Conservation (phyloP, 768 basidiomycete species). For the Leccinum aurantiacum region DNA sequence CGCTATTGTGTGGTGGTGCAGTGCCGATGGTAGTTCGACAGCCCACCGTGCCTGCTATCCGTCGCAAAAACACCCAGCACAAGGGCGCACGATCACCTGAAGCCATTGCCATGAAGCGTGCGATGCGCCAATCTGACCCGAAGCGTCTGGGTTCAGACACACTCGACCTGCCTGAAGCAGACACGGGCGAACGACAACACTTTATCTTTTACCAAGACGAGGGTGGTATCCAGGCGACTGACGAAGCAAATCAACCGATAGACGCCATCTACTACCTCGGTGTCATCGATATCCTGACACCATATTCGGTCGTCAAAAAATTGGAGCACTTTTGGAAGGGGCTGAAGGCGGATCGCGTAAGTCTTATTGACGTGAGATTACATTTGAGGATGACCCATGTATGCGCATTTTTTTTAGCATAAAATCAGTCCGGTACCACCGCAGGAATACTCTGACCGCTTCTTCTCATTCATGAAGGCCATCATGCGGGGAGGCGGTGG, state of each 20-base stretch:
- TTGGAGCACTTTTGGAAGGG: constrained; percentile 94
- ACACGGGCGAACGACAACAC: constrained; percentile 56
- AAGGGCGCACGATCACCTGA: constrained; percentile 64
- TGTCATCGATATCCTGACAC: constrained; percentile 95
- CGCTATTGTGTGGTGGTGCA: background rate
- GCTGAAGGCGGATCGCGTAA: constrained; percentile 77
- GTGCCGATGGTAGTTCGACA: constrained; percentile 27
- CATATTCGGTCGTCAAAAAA: constrained; percentile 75
- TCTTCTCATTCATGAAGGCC: constrained; percentile 83
- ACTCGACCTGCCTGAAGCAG: constrained; percentile 60
- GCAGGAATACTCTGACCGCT: constrained; percentile 82
- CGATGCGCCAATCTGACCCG: constrained; percentile 80
- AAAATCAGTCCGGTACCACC: constrained; percentile 95
- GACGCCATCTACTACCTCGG: constrained; percentile 92
- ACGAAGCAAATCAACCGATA: constrained; percentile 73
- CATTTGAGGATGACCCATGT: constrained; percentile 5
- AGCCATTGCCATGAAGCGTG: constrained; percentile 81
- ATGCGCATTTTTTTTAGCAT: constrained; percentile 50
- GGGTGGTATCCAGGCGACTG: constrained; percentile 86
- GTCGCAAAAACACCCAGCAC: constrained; percentile 58
- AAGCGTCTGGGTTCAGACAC: constrained; percentile 58
- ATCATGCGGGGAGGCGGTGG: constrained; percentile 82
- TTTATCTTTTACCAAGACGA: constrained; percentile 98
- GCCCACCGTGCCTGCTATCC: constrained; percentile 69
- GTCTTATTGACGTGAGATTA: constrained; percentile 26